Conservation (phyloP, 176 grass and related monocot genomes). For the Juncus inflexus region DNA sequence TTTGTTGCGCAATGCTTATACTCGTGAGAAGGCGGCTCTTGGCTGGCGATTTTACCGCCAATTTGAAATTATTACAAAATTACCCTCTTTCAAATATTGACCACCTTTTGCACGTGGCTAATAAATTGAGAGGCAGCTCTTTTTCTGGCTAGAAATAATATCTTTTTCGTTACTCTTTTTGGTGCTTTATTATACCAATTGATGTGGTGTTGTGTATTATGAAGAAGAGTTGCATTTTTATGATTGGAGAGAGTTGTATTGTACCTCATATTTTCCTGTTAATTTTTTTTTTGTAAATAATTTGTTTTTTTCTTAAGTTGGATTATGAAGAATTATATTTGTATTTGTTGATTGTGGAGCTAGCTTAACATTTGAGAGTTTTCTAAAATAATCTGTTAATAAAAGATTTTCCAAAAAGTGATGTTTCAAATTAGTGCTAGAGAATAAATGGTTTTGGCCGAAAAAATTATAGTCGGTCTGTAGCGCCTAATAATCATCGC, state of each 20-base stretch:
- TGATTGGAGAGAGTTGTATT: slow-evolving; percentile 19
- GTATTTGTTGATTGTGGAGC: too few relatives aligned
- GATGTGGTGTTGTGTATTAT: slow-evolving; percentile 19
- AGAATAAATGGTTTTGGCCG: too few relatives aligned
- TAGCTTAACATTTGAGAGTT: too few relatives aligned
- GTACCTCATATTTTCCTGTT: background rate
- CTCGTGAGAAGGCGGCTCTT: slow-evolving; percentile 84
- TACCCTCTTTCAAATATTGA: slow-evolving; percentile 75
- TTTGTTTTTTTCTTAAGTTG: too few relatives aligned
- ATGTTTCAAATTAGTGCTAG: too few relatives aligned
- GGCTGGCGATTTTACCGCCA: slow-evolving; percentile 95
- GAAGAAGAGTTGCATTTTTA: slow-evolving; percentile 11
- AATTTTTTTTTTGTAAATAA: background rate
- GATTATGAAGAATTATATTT: too few relatives aligned
- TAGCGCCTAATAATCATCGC: too few relatives aligned
- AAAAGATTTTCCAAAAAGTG: too few relatives aligned
- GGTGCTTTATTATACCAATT: slow-evolving; percentile 13
- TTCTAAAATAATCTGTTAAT: too few relatives aligned
- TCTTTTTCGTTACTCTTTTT: background rate
- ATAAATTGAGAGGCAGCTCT: slow-evolving; percentile 62
- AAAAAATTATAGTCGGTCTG: too few relatives aligned
- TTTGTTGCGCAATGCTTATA: slow-evolving; percentile 97
- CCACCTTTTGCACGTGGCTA: slow-evolving; percentile 83
- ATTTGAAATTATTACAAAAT: slow-evolving; percentile 94
- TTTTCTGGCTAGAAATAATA: slow-evolving; percentile 3